Evolutionary conservation across 2,329 filamentous ascomycete species (phyloP), one percentile per base, ranked within the genome.

Genomic region (Trichoderma polysporum): DNA sequence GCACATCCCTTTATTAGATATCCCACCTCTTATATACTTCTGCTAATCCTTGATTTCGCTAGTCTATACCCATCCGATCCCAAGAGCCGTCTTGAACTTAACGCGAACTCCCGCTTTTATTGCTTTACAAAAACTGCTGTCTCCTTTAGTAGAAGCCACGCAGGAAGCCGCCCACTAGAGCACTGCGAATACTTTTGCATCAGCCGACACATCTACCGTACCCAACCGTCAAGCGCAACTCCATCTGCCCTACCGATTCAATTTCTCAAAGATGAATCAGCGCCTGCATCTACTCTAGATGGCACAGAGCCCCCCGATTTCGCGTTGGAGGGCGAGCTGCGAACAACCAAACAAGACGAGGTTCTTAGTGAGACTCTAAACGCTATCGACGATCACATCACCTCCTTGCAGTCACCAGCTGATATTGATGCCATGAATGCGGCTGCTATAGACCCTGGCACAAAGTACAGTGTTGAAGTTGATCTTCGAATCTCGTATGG

Each of bases 331-430:
- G 74, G 59, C 78, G 80, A 54, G 75, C 87, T 56, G 78, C 77
- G 66, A 79, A 81, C 66, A n/a, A 70, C 73, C 53, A 81, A 81
- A 68, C 82, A 88, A 72, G 81, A 86, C 60, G 91, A 92, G 10
- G 94, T 97, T 58, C 91, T 98, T 82, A 93, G 94, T 76, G 94
- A 98, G 77, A 97, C 94, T 0, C 81, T 98, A 61, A 97, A 93
- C 74, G 94, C 97, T 68, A 98, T 98, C 74, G 91, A 98, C 77
- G 94, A 98, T 79, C 94, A 97, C 76, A 97, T 98, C 72, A 97
- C 93, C 47, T 91, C 97, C 76, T 86, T 98, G 70, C 82, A 86
- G 69, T 85, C 85, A 19, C 80, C 85, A 8, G 80, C 83, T 5
- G 82, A 79, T 69, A 85, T 81, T 68, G 85, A 86, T 29, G 78